phyloP scores from a whole-genome alignment of 2,329 filamentous ascomycete species.

The Hirsutella minnesotensis region DNA sequence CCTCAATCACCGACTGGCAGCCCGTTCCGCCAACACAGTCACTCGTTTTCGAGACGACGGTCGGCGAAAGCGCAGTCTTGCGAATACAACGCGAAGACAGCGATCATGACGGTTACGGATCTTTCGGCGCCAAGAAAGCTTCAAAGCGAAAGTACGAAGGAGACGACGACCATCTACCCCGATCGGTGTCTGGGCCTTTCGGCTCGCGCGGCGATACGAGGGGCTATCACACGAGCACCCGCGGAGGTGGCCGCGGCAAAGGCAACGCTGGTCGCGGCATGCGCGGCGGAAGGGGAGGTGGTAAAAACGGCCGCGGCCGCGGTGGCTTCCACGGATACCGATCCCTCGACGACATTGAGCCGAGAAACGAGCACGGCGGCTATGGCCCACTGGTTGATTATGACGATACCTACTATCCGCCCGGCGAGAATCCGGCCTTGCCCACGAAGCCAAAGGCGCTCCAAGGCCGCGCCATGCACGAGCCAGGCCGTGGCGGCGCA shows the following conservation, averaged over 20 bases:
- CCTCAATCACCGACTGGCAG: constrained; percentile 74
- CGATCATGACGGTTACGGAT: constrained; percentile 51
- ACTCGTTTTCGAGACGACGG: constrained; percentile 68
- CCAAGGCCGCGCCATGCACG: neutral
- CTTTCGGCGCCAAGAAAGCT: constrained; percentile 46
- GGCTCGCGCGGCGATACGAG: constrained; percentile 28
- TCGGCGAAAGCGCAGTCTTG: constrained; percentile 77
- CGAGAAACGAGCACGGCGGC: constrained; percentile 31
- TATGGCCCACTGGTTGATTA: constrained; percentile 33
- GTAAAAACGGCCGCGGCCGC: constrained; percentile 31
- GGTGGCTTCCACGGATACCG: constrained; percentile 45
- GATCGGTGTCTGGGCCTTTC: constrained; percentile 19
- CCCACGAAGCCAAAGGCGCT: constrained; percentile 6
- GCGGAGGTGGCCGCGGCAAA: constrained; percentile 21
- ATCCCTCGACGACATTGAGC: constrained; percentile 55
- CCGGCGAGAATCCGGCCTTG: constrained; percentile 10
- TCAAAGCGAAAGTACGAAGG: constrained; percentile 47
- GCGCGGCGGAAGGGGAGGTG: constrained; percentile 28
- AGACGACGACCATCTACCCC: constrained; percentile 28
- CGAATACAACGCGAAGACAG: constrained; percentile 63
- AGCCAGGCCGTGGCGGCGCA: constrained; percentile 1
- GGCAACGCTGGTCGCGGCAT: constrained; percentile 25
- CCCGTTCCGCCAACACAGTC: constrained; percentile 58
- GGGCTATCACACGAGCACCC: constrained; percentile 26
- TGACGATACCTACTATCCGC: constrained; percentile 26